phyloP scores from a whole-genome alignment of 495 filamentous ascomycete species.

The Hypoxylon crocopeplum region DNA sequence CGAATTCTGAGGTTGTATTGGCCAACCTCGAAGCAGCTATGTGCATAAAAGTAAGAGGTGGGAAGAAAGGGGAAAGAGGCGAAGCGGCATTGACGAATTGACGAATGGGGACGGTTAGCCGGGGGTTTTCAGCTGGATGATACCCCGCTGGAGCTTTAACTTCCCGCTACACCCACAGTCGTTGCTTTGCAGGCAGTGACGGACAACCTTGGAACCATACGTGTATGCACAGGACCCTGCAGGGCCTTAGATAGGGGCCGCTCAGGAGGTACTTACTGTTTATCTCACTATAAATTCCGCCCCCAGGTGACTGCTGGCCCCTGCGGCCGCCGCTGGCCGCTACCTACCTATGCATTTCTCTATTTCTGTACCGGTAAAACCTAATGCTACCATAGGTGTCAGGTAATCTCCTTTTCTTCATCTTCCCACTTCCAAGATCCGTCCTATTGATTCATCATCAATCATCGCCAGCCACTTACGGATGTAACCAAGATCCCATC shows the following conservation, averaged over 20 bases:
- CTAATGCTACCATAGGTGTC: too few species aligned
- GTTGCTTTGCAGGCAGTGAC: too few species aligned
- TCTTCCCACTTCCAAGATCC: slow-evolving; percentile 22
- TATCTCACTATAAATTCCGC: slow-evolving; percentile 13
- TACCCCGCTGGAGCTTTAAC: slow-evolving; percentile 12
- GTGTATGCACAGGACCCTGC: too few species aligned
- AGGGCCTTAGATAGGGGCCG: too few species aligned
- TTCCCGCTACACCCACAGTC: slow-evolving; percentile 21
- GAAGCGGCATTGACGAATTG: slow-evolving; percentile 22
- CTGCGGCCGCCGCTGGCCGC: slow-evolving; percentile 1
- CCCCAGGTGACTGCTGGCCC: too few species aligned
- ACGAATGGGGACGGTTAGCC: neutral
- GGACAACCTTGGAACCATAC: too few species aligned
- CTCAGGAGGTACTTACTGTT: neutral
- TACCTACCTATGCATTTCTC: neutral
- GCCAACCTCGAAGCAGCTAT: too few species aligned
- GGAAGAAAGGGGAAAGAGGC: neutral
- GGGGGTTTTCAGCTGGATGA: slow-evolving; percentile 24
- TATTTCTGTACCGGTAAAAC: too few species aligned
- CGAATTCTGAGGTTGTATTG: too few species aligned
- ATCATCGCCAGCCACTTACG: slow-evolving; percentile 23
- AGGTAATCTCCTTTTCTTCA: too few species aligned
- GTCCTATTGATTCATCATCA: slow-evolving; percentile 6
- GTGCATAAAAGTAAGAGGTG: neutral
- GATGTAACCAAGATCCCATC: slow-evolving; percentile 36